Base-by-base conservation (phyloP, 352 stramenopile species). In the Achlya hypogyna region DNA sequence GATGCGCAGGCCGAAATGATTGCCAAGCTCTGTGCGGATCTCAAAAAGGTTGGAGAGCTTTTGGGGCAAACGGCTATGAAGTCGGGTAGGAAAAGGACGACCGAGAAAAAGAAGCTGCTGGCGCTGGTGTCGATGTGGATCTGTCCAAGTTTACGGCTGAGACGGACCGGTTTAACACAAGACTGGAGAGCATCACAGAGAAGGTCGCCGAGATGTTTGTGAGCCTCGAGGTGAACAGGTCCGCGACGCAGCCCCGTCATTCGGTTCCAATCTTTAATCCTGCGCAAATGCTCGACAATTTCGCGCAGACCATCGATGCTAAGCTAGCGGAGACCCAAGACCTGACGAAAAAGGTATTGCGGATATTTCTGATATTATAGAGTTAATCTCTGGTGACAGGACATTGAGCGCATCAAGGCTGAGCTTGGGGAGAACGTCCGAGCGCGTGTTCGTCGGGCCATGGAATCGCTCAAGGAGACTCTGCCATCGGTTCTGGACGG, bases 161-260 rank as follows among this genome's bases (percentile, higher is more conserved):
- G 56, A 78, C 76, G 38, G 78, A 88, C 51, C 76, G 86, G 32
- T 89, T 90, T 72, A 83, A 93, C 56, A 74, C 73, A 8, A 79
- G 89, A 35, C 74, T 91, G 53, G 82, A 85, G 49, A 83, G 89
- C 69, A 71, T 93, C 29, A 88, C 78, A 10, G 89, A 91, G 62
- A 93, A 89, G 63, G 84, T 93, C 34, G 81, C 78, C 10, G 70
- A 82, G 49, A 66, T 73, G 4, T 66, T 87, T 32, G 53, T 89
- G 22, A 80, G 81, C 34, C 70, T 59, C 62, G 35, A 79, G 87
- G 56, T 67, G 29, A 16, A 71, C 63, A 23, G 25, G 60, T 31
- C 47, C 31, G 42, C 35, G 28, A 45, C 52, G 31, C 31, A 67
- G 85, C 65, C 77, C 78, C 6, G 60, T 10, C 51, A 67, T 27